phyloP scores from a whole-genome alignment of 441 rosid species.

The Pelargonium cotyledonis region DNA sequence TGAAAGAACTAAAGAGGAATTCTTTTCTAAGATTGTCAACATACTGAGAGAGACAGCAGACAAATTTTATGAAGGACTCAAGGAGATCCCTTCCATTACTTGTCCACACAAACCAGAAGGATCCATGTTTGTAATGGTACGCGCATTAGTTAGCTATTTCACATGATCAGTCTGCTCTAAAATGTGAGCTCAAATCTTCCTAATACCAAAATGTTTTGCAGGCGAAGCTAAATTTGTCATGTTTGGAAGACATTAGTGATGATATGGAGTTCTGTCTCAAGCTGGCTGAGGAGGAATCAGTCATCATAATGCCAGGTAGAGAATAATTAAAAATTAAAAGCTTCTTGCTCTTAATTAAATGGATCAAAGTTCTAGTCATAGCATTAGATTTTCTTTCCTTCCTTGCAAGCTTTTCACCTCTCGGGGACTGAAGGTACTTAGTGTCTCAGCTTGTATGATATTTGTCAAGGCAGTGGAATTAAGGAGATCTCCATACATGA shows the following conservation, averaged over 20 bases:
- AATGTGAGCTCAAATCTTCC: not conserved
- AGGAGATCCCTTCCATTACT: constrained; percentile 46
- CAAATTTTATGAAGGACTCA: constrained; percentile 36
- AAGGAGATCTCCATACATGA: too few species aligned
- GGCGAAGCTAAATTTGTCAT: constrained; percentile 28
- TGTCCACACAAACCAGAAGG: constrained; percentile 48
- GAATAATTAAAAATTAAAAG: not conserved
- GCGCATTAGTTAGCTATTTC: not conserved
- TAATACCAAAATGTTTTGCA: constrained; percentile 13
- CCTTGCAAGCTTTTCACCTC: too few species aligned
- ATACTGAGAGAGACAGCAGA: constrained; percentile 43
- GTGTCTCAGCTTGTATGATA: too few species aligned
- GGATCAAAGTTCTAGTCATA: too few species aligned
- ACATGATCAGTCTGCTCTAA: not conserved
- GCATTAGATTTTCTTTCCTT: too few species aligned
- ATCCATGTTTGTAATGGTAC: constrained; percentile 32
- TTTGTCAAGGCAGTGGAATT: too few species aligned
- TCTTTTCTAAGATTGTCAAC: constrained; percentile 39
- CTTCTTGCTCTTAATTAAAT: too few species aligned
- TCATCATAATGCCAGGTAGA: constrained; percentile 36
- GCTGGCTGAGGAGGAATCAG: constrained; percentile 36
- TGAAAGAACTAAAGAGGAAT: constrained; percentile 46
- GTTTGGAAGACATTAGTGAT: constrained; percentile 29
- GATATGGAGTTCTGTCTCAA: constrained; percentile 32
- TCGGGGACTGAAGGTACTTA: too few species aligned